phyloP scores from a whole-genome alignment of 108 stramenopile species.

The Fistulifera solaris region DNA sequence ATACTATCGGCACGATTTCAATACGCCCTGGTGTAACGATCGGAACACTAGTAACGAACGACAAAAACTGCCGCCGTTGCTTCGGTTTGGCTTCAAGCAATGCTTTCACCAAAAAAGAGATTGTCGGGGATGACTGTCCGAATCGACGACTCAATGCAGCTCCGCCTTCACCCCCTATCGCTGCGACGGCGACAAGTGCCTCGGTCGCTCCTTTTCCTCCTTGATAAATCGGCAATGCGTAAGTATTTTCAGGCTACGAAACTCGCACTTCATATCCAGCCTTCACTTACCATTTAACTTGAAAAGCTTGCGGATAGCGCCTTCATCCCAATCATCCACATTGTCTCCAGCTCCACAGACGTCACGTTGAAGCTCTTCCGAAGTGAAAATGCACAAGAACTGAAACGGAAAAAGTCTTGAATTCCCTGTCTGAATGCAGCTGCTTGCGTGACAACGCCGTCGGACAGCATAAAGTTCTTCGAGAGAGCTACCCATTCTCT shows the following conservation, averaged over 20 bases:
- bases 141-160: slow-evolving; percentile 29
- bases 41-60: slow-evolving; percentile 41
- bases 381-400: slow-evolving; percentile 26
- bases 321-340: slow-evolving; percentile 42
- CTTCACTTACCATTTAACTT: slow-evolving; percentile 26
- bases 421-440: slow-evolving; percentile 28
- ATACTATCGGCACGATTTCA: slow-evolving; percentile 38
- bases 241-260: neutral
- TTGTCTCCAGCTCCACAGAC: slow-evolving; percentile 39
- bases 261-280: neutral
- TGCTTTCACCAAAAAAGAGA: slow-evolving; percentile 28
- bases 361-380: slow-evolving; percentile 37
- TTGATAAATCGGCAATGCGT: neutral
- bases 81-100: slow-evolving; percentile 32
- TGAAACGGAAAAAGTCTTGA: slow-evolving; percentile 35
- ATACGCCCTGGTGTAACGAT: slow-evolving; percentile 46
- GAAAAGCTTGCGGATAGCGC: slow-evolving; percentile 24
- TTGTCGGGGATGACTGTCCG: slow-evolving; percentile 33
- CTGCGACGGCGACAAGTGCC: slow-evolving; percentile 46
- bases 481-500: slow-evolving; percentile 32
- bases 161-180: slow-evolving; percentile 46
- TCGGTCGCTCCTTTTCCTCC: slow-evolving; percentile 37
- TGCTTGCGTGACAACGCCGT: slow-evolving; percentile 38
- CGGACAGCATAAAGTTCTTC: slow-evolving; percentile 32
- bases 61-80: slow-evolving; percentile 36